Percentiles rank a stretch among this genome's conserved stretches.
Conservation (phyloP, 169 alveolate species). For the Cryptosporidium baileyi region DNA sequence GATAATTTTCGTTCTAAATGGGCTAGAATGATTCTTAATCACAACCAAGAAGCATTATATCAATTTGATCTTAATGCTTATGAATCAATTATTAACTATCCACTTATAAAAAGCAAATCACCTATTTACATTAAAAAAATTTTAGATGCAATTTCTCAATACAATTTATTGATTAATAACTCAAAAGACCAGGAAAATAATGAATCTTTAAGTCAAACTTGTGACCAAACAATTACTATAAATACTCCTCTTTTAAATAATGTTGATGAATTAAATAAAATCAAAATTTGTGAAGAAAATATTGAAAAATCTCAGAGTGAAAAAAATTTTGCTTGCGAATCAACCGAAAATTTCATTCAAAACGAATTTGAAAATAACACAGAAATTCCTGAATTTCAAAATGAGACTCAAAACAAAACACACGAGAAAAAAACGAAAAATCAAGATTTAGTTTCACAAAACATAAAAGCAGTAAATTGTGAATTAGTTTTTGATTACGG, state of each 20-base stretch:
- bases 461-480: constrained; percentile 28
- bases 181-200: not conserved
- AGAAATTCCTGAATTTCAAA: not conserved
- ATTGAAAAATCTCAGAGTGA: not conserved
- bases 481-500: constrained; percentile 60
- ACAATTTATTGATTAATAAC: constrained; percentile 6
- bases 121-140: constrained; percentile 38
- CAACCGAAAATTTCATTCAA: no score
- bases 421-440: not conserved
- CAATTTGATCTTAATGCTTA: constrained; percentile 58
- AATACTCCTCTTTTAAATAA: not conserved
- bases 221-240: not conserved
- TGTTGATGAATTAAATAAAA: not conserved
- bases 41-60: constrained; percentile 50
- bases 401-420: not conserved
- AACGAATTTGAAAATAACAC: not conserved
- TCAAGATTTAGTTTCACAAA: not conserved
- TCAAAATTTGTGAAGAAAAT: not conserved
- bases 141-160: constrained; percentile 3
- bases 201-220: no score
- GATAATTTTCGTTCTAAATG: constrained; percentile 44
- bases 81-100: constrained; percentile 41
- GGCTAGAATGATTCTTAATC: constrained; percentile 48
- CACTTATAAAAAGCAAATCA: constrained; percentile 45
- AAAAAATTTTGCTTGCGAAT: not conserved